These are phyloP conservation scores for Malbranchea zuffiana DNA, from an alignment of 2,329 filamentous ascomycete species.

Conservation along the genomic window DNA sequence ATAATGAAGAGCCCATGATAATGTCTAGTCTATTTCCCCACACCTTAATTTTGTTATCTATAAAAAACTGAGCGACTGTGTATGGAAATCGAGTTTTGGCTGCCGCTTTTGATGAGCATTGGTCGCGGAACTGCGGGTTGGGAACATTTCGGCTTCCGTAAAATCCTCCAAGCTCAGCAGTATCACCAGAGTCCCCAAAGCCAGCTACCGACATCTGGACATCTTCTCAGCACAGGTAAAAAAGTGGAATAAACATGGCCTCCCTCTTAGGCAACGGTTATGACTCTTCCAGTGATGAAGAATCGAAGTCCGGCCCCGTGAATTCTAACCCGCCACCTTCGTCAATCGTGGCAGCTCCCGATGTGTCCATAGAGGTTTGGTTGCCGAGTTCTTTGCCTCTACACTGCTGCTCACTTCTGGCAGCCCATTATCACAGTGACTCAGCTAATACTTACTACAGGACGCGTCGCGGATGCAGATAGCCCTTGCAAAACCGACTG, in stretches of 20 bases:
- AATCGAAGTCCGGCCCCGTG: constrained; percentile 20
- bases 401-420: constrained; percentile 5
- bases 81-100: background rate
- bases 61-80: background rate
- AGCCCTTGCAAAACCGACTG: constrained; percentile 42
- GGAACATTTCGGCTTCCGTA: too few species aligned
- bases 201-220: too few species aligned
- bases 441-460: constrained; percentile 35
- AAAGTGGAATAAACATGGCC: constrained; percentile 31
- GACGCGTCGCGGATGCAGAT: constrained; percentile 41
- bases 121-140: background rate
- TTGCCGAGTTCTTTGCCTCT: constrained; percentile 22
- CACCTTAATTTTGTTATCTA: background rate
- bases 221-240: too few species aligned
- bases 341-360: constrained; percentile 39
- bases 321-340: constrained; percentile 19
- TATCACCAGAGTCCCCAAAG: too few species aligned
- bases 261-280: constrained; percentile 36
- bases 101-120: background rate
- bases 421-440: background rate
- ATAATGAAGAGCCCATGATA: constrained; percentile 7
- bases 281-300: constrained; percentile 42
- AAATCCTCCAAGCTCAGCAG: too few species aligned
- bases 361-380: constrained; percentile 48
- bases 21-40: too few species aligned